Evolutionary conservation across 2,329 filamentous ascomycete species (phyloP).

Genomic region (Coleophoma cylindrospora): DNA sequence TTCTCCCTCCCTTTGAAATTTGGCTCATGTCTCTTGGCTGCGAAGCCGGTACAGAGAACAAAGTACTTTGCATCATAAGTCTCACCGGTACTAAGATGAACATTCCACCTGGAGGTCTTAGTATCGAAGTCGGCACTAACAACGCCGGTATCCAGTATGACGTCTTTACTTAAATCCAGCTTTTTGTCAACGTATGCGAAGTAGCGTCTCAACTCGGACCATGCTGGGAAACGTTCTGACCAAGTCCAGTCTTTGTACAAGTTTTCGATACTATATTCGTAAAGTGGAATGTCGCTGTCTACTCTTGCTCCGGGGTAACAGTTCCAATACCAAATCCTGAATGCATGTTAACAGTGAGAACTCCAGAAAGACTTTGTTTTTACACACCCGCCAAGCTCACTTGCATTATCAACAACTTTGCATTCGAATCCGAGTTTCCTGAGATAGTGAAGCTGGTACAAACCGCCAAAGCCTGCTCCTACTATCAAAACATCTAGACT

Average conservation of each 20-base stretch:
- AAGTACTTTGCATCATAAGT: conserved; percentile 15
- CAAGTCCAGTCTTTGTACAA: conserved; percentile 41
- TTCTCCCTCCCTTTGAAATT: conserved; percentile 17
- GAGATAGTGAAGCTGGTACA: conserved; percentile 30
- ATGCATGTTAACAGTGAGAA: background rate
- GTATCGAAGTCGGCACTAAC: conserved; percentile 33
- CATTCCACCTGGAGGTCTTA: conserved; percentile 29
- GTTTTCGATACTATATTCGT: conserved; percentile 29
- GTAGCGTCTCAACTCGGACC: conserved; percentile 37
- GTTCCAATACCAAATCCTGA: conserved; percentile 25
- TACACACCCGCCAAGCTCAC: conserved; percentile 33
- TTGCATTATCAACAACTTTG: conserved; percentile 32
- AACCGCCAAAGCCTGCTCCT: conserved; percentile 33
- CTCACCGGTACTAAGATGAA: conserved; percentile 32
- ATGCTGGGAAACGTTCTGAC: conserved; percentile 32
- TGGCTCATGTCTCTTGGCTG: conserved; percentile 18
- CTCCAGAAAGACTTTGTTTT: background rate
- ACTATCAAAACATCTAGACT: conserved; percentile 33
- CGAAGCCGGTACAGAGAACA: conserved; percentile 19
- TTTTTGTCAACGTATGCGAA: conserved; percentile 40
- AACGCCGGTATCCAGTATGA: conserved; percentile 34
- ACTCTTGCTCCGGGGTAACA: conserved; percentile 41
- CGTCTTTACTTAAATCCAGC: conserved; percentile 35
- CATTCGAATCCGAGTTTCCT: conserved; percentile 26
- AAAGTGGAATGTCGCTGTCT: conserved; percentile 37